Conservation (phyloP, 176 grass and related monocot species). For the Hsuehochloa calcarea region DNA sequence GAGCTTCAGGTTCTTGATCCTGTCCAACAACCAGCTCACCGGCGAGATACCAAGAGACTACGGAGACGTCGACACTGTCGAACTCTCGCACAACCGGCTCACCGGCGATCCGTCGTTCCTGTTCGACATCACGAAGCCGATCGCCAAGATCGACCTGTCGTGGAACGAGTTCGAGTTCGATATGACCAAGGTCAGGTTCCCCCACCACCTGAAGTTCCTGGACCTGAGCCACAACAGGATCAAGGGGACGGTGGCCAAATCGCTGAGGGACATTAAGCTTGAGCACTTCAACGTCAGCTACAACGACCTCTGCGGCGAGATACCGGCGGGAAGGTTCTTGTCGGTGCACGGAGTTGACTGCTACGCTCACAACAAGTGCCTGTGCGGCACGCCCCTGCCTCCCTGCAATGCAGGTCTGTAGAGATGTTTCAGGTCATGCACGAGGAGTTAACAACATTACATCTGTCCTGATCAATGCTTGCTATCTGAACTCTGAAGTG, state of each 20-base stretch:
- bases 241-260: constrained; percentile 53
- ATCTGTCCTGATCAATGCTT: neutral
- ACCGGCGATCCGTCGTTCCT: constrained; percentile 60
- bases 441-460: neutral
- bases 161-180: constrained; percentile 89
- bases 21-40: constrained; percentile 59
- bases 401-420: constrained; percentile 29
- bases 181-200: constrained; percentile 47
- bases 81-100: constrained; percentile 66
- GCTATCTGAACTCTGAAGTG: neutral
- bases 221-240: constrained; percentile 86
- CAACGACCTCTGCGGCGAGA: constrained; percentile 74
- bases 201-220: constrained; percentile 56
- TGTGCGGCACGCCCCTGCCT: constrained; percentile 65
- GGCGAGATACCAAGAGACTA: constrained; percentile 50
- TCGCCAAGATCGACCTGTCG: constrained; percentile 65
- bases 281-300: constrained; percentile 63
- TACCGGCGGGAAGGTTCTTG: constrained; percentile 60
- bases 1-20: constrained; percentile 49
- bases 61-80: constrained; percentile 43
- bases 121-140: constrained; percentile 48
- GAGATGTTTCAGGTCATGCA: neutral
- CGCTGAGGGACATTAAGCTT: constrained; percentile 51
- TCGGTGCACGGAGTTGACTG: constrained; percentile 24
- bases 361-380: constrained; percentile 63